Conservation (phyloP, 2,329 filamentous ascomycete genomes). For the Hypomyces rosellus region DNA sequence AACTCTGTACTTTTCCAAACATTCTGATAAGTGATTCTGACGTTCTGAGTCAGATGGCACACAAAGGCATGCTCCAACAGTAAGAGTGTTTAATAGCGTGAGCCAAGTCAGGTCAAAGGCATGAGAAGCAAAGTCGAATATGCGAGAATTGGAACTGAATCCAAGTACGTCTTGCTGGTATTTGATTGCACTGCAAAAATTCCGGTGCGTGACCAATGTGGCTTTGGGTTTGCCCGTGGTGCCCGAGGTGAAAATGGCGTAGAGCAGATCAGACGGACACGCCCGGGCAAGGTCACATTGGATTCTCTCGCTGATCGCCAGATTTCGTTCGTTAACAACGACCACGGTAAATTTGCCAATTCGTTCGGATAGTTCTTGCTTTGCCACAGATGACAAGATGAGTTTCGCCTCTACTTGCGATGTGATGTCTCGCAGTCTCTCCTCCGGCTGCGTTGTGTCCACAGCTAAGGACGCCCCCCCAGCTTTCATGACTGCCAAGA, state of each 20-base stretch:
- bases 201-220: constrained; percentile 36
- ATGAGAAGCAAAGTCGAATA: constrained; percentile 45
- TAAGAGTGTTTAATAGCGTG: constrained; percentile 18
- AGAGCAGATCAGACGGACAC: constrained; percentile 12
- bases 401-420: no score
- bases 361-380: constrained; percentile 5
- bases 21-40: not conserved
- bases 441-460: constrained; percentile 16
- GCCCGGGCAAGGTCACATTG: not conserved
- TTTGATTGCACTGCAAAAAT: constrained; percentile 45
- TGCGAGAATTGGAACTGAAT: constrained; percentile 41
- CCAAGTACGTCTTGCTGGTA: constrained; percentile 41
- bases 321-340: constrained; percentile 1
- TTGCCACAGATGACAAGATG: not conserved
- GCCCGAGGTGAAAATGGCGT: constrained; percentile 24
- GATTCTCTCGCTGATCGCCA: not conserved
- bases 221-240: constrained; percentile 24
- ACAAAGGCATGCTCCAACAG: constrained; percentile 17
- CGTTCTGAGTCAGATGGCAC: constrained; percentile 17
- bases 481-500: constrained; percentile 22
- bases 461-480: constrained; percentile 22
- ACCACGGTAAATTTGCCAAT: constrained; percentile 10
- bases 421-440: no score
- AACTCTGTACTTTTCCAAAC: no score
- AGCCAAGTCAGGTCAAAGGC: constrained; percentile 43